These are phyloP conservation scores for Saururus chinensis DNA, from an alignment of 164 flowering plant genomes.

Conservation along the genomic window DNA sequence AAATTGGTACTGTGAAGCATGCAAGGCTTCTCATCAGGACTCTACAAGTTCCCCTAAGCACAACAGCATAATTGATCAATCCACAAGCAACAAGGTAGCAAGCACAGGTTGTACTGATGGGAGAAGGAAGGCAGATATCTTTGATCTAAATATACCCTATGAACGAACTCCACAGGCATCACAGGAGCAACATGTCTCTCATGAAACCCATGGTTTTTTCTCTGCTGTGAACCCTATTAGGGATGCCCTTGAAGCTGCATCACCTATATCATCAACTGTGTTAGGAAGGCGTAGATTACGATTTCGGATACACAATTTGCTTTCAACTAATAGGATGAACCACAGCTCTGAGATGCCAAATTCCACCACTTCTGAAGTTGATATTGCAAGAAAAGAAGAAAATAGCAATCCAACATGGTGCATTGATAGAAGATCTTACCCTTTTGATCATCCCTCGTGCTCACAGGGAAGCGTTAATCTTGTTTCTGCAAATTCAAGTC, in stretches of 20 bases:
- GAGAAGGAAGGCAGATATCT: conserved; percentile 23
- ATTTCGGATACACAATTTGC: conserved; percentile 46
- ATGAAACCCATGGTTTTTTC: conserved; percentile 21
- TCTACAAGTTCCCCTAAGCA: conserved; percentile 27
- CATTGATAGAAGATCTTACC: conserved; percentile 20
- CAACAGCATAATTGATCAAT: conserved; percentile 22
- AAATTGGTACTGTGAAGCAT: conserved; percentile 94
- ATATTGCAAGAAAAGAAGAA: conserved; percentile 18
- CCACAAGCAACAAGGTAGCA: conserved; percentile 16
- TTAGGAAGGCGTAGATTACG: conserved; percentile 66
- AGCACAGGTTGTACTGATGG: conserved; percentile 22
- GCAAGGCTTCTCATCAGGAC: conserved; percentile 53
- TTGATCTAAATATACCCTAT: conserved; percentile 13
- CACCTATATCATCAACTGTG: conserved; percentile 62
- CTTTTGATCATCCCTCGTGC: conserved; percentile 2
- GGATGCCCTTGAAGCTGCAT: conserved; percentile 26
- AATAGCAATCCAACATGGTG: conserved; percentile 16
- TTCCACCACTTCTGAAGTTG: conserved; percentile 20
- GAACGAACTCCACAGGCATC: background rate
- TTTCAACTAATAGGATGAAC: conserved; percentile 32
- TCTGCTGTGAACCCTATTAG: conserved; percentile 41
- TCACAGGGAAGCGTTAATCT: conserved; percentile 13
- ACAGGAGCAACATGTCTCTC: conserved; percentile 19
- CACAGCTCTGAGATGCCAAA: conserved; percentile 19
- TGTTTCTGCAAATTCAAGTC: conserved; percentile 15